Conservation (phyloP, 495 filamentous ascomycete genomes). For the Cairneyella variabilis region DNA sequence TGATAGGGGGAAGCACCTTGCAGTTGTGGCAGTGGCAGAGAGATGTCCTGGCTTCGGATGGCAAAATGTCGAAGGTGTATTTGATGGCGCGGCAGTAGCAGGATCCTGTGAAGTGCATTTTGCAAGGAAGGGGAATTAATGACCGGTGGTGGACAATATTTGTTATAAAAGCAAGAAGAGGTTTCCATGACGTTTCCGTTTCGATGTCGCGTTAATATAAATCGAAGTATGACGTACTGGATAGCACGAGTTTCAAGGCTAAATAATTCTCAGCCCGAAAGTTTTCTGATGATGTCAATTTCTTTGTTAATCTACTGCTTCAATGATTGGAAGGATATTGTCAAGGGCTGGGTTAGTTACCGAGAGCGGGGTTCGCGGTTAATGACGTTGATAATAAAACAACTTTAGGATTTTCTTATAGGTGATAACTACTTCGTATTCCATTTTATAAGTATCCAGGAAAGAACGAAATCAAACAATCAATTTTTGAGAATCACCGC, state of each 20-base stretch:
- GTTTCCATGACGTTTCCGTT: not conserved
- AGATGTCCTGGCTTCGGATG: slow-evolving; percentile 53
- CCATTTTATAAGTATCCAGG: not conserved
- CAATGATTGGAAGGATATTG: not conserved
- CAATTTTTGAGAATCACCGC: not conserved
- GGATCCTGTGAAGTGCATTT: slow-evolving; percentile 35
- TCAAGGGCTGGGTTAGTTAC: not conserved
- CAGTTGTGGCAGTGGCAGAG: slow-evolving; percentile 65
- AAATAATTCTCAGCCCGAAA: not conserved
- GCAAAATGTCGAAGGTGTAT: slow-evolving; percentile 42
- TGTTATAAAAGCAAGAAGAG: not conserved
- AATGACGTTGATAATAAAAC: not conserved
- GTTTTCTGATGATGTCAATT: not conserved
- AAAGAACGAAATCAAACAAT: not conserved
- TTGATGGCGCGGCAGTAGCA: slow-evolving; percentile 46
- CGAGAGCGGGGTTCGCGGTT: not conserved
- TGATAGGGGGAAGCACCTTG: slow-evolving; percentile 32
- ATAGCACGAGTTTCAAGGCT: not conserved
- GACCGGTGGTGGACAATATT: not conserved
- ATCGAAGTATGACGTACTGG: not conserved
- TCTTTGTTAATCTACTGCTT: not conserved
- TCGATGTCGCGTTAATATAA: not conserved
- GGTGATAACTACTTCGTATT: not conserved
- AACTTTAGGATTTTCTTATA: not conserved
- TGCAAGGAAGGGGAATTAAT: not conserved